A percentile compares a stretch with the other conserved stretches of the same genome.
Evolutionary conservation across 2,329 filamentous ascomycete species (phyloP).

Genomic region (Ophiostoma sp.): DNA sequence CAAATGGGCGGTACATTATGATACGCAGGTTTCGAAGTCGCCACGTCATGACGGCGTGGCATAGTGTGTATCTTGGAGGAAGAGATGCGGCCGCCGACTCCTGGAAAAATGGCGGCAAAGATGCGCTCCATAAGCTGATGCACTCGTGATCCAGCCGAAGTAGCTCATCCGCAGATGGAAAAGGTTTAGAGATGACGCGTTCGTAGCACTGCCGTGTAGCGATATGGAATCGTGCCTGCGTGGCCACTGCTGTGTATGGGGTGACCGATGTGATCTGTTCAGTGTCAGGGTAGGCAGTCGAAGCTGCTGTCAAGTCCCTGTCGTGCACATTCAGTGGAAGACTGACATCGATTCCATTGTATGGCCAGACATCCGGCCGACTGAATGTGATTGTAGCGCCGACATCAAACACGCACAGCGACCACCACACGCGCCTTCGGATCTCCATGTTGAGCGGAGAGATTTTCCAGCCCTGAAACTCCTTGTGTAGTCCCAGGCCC

Average conservation of each 20-base stretch:
- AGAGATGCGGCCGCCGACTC: neutral
- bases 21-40: slow-evolving; percentile 43
- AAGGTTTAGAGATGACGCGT: neutral
- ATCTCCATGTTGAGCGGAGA: slow-evolving; percentile 34
- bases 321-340: slow-evolving; percentile 30
- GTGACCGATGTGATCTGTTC: neutral
- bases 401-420: slow-evolving; percentile 40
- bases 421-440: slow-evolving; percentile 26
- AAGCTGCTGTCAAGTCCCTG: slow-evolving; percentile 35
- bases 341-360: slow-evolving; percentile 29
- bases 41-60: slow-evolving; percentile 42
- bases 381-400: slow-evolving; percentile 41
- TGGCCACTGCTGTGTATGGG: neutral
- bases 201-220: neutral
- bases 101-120: neutral
- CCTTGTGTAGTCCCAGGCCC: slow-evolving; percentile 45
- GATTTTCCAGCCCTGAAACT: slow-evolving; percentile 33
- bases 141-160: neutral
- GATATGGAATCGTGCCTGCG: neutral
- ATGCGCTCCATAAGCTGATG: neutral
- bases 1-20: slow-evolving; percentile 45
- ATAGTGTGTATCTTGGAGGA: slow-evolving; percentile 37
- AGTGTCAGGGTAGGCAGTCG: slow-evolving; percentile 25
- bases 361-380: slow-evolving; percentile 30
- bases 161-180: neutral